Evolutionary conservation across 805 yeast genomes (phyloP), one percentile per base, ranked within the genome.

Genomic region (Wickerhamomyces rabaulensis): DNA sequence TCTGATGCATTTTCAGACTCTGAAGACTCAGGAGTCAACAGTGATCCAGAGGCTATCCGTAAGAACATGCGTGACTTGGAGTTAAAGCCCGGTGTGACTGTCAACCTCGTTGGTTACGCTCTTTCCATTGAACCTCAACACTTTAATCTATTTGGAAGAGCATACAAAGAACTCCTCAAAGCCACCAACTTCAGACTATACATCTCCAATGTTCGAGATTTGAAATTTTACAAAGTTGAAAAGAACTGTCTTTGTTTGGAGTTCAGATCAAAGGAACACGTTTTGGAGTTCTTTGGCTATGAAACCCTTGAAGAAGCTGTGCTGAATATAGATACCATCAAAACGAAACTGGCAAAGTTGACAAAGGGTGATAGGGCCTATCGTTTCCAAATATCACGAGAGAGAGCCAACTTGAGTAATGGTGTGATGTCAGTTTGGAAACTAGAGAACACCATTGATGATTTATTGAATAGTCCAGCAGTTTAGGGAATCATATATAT

Each of bases 231-330:
- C 15, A n/a, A 45, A 15, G 8, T 46, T 7, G 52, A 53, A 19
- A 49, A 47, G 17, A 54, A 55, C 19, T 54, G 56, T 23, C 22
- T 55, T 3, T 31, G 49, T 3, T 16, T 54, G 6, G 54, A 54
- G 20, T 46, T 52, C 16, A 50, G 40, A 39, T 41, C 54, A 2
- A 50, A 41, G 17, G 53, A 36, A 21, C 39, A 45, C 9, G 49
- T 54, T 1, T 20, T 54, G 27, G 31, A 43, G 15, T 54, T 54
- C 35, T 47, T 52, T 15, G 52, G 51, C 3, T 25, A 43, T 39
- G 48, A 51, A 16, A 37, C 39, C 13, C 20, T 49, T n/a, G 51
- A 46, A 15, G 23, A 12, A 7, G 29, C 43, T 9, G 15, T 31
- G 13, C 29, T 36, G 4, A 26, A 37, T 9, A 22, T 43, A 12